Evolutionary conservation across 306 rosid genomes (phyloP).

Genomic region (Vigna nakashimae): DNA sequence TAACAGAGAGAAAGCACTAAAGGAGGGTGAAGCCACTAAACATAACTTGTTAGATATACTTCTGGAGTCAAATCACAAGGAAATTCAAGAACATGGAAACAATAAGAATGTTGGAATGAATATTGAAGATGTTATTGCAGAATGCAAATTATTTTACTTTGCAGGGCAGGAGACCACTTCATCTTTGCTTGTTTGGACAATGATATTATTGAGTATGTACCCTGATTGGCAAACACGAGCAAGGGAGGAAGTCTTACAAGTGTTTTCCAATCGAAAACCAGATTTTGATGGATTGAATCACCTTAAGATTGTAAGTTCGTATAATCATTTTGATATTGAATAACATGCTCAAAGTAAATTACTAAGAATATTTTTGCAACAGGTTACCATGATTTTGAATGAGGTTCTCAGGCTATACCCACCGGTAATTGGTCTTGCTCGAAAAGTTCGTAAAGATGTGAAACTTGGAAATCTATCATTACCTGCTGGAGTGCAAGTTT

Average conservation of each 20-base stretch:
- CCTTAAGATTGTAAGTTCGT: constrained; percentile 40
- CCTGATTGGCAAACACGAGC: constrained; percentile 64
- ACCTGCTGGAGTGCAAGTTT: constrained; percentile 47
- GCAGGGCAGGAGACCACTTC: constrained; percentile 73
- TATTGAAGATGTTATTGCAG: constrained; percentile 53
- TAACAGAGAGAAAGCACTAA: constrained; percentile 41
- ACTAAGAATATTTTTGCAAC: background rate
- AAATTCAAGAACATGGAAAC: constrained; percentile 53
- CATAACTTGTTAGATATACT: constrained; percentile 48
- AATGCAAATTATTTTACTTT: constrained; percentile 63
- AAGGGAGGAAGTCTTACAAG: constrained; percentile 57
- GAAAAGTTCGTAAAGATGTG: constrained; percentile 38
- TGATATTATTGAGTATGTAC: constrained; percentile 50
- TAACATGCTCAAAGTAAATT: background rate
- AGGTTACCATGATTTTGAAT: constrained; percentile 59
- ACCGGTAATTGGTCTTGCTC: background rate
- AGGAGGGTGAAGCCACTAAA: constrained; percentile 47
- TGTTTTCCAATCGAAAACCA: constrained; percentile 6
- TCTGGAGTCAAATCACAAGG: constrained; percentile 56
- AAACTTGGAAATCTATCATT: constrained; percentile 50
- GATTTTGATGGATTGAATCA: background rate
- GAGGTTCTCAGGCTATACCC: constrained; percentile 70
- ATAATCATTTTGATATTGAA: background rate
- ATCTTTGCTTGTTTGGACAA: constrained; percentile 59
- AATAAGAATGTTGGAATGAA: constrained; percentile 53